These are phyloP conservation scores for Calonectria pseudoreteaudii DNA, from an alignment of 2,329 filamentous ascomycete species.

Conservation along the genomic window DNA sequence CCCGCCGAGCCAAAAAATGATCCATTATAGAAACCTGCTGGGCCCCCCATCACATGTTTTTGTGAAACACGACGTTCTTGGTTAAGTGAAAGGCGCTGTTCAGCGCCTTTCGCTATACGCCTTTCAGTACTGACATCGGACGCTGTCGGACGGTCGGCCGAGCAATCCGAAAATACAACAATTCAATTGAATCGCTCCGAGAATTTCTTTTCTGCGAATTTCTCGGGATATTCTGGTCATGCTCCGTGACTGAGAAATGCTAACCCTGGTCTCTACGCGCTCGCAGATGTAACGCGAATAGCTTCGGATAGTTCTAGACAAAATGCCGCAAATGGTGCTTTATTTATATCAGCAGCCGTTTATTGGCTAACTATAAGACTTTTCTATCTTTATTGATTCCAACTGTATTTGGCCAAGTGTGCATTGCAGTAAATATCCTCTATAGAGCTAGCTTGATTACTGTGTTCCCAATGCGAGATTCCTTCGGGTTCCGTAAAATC, in stretches of 20 bases:
- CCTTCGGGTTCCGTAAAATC: conserved; percentile 25
- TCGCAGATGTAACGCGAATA: neutral
- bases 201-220: neutral
- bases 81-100: neutral
- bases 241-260: neutral
- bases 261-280: neutral
- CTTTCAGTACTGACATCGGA: neutral
- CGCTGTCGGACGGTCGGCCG: neutral
- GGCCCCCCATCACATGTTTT: neutral
- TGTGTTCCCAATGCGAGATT: conserved; percentile 13
- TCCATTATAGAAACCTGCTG: neutral
- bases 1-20: neutral
- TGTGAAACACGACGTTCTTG: neutral
- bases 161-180: neutral
- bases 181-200: neutral
- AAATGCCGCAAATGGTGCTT: neutral
- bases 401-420: neutral
- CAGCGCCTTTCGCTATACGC: conserved; percentile 3
- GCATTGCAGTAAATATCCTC: neutral
- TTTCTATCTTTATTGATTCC: neutral
- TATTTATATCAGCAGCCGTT: neutral
- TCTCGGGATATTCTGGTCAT: neutral
- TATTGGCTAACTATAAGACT: neutral
- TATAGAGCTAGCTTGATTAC: neutral
- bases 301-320: neutral